phyloP scores from a whole-genome alignment of 2,329 filamentous ascomycete species.

The Colletotrichum agaves region DNA sequence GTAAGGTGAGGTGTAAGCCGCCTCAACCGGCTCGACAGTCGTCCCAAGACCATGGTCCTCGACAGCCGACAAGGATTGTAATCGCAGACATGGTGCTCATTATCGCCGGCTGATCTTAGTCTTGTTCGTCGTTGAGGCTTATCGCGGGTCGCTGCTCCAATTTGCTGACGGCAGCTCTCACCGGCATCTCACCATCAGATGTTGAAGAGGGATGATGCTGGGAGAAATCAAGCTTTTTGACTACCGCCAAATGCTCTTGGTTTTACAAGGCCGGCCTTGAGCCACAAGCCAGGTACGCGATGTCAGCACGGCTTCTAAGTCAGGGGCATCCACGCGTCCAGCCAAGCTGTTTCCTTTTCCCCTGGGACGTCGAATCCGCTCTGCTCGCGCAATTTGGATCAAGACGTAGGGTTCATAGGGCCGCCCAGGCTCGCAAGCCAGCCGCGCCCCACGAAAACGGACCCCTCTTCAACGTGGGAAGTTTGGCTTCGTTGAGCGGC shows the following conservation, averaged over 20 bases:
- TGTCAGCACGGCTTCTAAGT: conserved; percentile 8
- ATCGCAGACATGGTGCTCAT: neutral
- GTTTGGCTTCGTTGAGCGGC: neutral
- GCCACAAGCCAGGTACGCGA: conserved; percentile 4
- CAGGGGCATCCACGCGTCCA: neutral
- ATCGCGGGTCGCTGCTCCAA: conserved; percentile 14
- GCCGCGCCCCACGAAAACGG: neutral
- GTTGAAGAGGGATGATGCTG: neutral
- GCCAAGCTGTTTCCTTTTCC: neutral
- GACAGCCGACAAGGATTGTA: neutral
- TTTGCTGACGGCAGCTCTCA: conserved; percentile 1
- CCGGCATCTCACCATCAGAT: neutral
- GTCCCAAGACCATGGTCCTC: neutral
- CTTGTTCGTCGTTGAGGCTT: conserved; percentile 19
- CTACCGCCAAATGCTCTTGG: conserved; percentile 9
- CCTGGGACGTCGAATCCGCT: neutral
- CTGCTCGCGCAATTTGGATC: neutral
- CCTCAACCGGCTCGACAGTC: too few species aligned
- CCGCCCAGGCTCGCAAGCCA: neutral
- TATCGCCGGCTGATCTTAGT: conserved; percentile 4
- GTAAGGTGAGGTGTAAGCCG: too few species aligned
- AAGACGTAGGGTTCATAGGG: neutral
- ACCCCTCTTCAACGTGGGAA: conserved; percentile 3
- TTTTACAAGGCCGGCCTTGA: neutral
- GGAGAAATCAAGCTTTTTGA: conserved; percentile 29